These are phyloP conservation scores for Ophiosphaerella korrae DNA, from an alignment of 2,329 filamentous ascomycete genomes.

Conservation along the genomic window DNA sequence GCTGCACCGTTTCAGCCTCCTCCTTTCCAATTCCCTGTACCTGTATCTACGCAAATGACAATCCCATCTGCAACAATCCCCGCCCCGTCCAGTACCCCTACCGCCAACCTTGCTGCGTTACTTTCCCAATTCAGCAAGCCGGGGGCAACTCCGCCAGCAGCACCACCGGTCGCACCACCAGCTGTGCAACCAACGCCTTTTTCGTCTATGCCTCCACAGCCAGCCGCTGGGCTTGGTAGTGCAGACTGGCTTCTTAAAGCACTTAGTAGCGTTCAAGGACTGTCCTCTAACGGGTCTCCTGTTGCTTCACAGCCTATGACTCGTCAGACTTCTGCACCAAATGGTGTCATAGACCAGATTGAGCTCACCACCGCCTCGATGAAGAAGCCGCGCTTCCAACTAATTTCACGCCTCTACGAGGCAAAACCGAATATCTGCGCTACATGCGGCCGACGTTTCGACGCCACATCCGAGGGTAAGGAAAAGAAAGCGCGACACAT, in stretches of 20 bases:
- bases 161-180: conserved; percentile 13
- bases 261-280: conserved; percentile 31
- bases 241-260: conserved; percentile 42
- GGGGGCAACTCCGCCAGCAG: conserved; percentile 18
- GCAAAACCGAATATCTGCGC: conserved; percentile 84
- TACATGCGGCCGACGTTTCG: conserved; percentile 89
- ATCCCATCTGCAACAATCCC: conserved; percentile 30
- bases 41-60: conserved; percentile 28
- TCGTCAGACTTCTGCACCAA: conserved; percentile 39
- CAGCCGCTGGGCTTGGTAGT: conserved; percentile 18
- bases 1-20: conserved; percentile 34
- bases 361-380: conserved; percentile 70
- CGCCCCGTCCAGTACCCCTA: conserved; percentile 30
- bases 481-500: conserved; percentile 89
- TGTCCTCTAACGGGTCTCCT: conserved; percentile 34
- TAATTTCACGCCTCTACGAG: conserved; percentile 78
- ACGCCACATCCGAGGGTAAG: conserved; percentile 74
- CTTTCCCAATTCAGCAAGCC: conserved; percentile 40
- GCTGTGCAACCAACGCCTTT: conserved; percentile 20
- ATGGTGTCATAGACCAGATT: conserved; percentile 55
- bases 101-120: conserved; percentile 37
- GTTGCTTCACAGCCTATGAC: conserved; percentile 31
- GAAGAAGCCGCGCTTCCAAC: conserved; percentile 75
- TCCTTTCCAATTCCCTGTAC: conserved; percentile 31
- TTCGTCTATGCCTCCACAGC: conserved; percentile 26